Percentiles rank a stretch among this genome's conserved stretches.
Evolutionary conservation across 106 monocot species (phyloP).

Genomic region (Dendrobium huoshanense): DNA sequence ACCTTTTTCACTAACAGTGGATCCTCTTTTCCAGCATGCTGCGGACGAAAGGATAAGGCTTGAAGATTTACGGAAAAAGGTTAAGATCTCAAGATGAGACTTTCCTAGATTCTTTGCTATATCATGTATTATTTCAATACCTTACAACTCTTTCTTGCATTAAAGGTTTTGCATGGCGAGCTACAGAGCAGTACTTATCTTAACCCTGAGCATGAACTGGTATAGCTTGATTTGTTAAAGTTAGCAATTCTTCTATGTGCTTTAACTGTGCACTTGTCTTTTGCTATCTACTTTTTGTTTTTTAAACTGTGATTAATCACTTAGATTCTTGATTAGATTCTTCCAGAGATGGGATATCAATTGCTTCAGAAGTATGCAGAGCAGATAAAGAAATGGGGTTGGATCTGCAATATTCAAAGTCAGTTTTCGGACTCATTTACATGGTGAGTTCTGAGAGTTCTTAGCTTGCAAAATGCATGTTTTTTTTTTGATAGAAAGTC

Average conservation of each 20-base stretch:
- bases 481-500: neutral
- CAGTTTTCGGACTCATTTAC: conserved; percentile 48
- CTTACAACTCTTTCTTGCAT: conserved; percentile 9
- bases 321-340: conserved; percentile 36
- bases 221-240: conserved; percentile 18
- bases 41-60: conserved; percentile 96
- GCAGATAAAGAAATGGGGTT: conserved; percentile 89
- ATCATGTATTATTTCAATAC: neutral
- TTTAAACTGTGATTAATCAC: neutral
- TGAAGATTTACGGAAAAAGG: conserved; percentile 90
- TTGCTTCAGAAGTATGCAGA: conserved; percentile 71
- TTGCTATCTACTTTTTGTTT: neutral
- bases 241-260: conserved; percentile 1
- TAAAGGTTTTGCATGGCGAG: conserved; percentile 79
- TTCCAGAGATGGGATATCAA: conserved; percentile 86
- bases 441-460: conserved; percentile 34
- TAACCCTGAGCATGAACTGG: conserved; percentile 71
- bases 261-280: neutral
- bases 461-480: neutral
- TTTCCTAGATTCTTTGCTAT: neutral
- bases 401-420: conserved; percentile 50
- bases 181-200: conserved; percentile 44
- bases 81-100: conserved; percentile 2
- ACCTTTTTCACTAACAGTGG: neutral
- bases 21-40: conserved; percentile 65